A percentile compares a stretch with the other conserved stretches of the same genome.
phyloP scores from a whole-genome alignment of 306 rosid genomes.

The Ochetophila trinervis region DNA sequence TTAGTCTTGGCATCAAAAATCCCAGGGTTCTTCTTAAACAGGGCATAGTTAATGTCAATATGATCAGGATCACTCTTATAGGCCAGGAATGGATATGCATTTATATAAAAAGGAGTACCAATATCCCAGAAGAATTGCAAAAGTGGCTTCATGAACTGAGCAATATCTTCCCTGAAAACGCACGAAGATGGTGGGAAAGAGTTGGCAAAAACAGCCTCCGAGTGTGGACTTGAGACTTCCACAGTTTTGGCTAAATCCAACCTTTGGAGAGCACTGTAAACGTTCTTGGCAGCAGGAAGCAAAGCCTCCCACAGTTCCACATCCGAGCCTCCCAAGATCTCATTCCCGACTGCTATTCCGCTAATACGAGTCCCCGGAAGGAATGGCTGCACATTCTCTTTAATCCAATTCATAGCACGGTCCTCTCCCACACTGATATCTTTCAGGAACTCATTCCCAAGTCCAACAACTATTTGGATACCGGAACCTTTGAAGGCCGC shows the following conservation, averaged over 20 bases:
- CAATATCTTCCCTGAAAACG: conserved; percentile 61
- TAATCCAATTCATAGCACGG: conserved; percentile 82
- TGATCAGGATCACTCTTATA: conserved; percentile 80
- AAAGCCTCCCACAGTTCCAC: conserved; percentile 63
- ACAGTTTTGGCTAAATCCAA: conserved; percentile 42
- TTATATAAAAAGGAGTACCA: conserved; percentile 79
- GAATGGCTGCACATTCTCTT: conserved; percentile 69
- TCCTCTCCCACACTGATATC: conserved; percentile 70
- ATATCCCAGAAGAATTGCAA: conserved; percentile 69
- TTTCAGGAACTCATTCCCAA: conserved; percentile 49
- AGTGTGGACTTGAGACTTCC: conserved; percentile 86
- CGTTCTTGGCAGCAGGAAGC: conserved; percentile 69
- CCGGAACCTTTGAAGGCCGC: conserved; percentile 82
- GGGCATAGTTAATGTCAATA: conserved; percentile 73
- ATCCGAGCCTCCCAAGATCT: conserved; percentile 57
- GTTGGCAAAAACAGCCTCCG: conserved; percentile 81
- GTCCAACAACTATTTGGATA: conserved; percentile 51
- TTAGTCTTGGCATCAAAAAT: conserved; percentile 72
- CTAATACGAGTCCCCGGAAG: conserved; percentile 68
- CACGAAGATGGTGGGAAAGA: conserved; percentile 90
- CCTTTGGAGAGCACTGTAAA: conserved; percentile 50
- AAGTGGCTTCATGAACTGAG: conserved; percentile 66
- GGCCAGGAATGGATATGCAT: conserved; percentile 92
- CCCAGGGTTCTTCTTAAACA: conserved; percentile 63
- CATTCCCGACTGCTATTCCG: conserved; percentile 86